Base-by-base conservation (phyloP, 345 rosid genomes). In the Eucalyptus regnans region DNA sequence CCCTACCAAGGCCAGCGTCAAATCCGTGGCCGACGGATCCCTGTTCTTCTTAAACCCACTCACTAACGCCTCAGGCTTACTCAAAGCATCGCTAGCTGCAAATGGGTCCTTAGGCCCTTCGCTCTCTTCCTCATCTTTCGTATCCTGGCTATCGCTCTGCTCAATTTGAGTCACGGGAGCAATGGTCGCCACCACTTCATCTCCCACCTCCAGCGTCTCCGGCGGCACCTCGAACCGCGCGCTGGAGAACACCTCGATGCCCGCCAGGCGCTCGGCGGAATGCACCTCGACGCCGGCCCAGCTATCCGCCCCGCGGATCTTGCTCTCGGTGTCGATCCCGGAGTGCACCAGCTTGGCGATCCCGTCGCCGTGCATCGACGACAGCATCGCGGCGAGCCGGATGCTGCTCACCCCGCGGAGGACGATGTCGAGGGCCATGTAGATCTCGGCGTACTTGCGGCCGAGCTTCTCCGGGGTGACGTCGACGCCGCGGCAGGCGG, bases 321-420 rank as follows among this genome's bases (percentile, higher is more conserved):
- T 98, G 90, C 92, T 91, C 93, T 98, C 99, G 3, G 99, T 93
- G 54, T 98, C 99, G 18, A 98, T 83, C 51, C 94, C 98, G 23
- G 99, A 98, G 25, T 98, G 99, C 11, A 98, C 99, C 99, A 98
- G 95, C 93, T 96, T 98, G 22, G 99, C 99, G 79, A 98, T 95
- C 29, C 99, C 97, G 7, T 98, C 99, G 3, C 97, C 99, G 92
- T 98, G 99, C 99, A 98, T 97, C 43, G 98, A 92, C 13, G 95
- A 96, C 43, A 98, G 95, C 99, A 98, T 97, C 9, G 99, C 99
- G 0, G 99, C 96, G 15, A 98, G 94, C 52, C 99, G 94, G 52
- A 98, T 97, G 89, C 92, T 93, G 90, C 99, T 97, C 48, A 95
- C 99, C 18, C 99, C 99, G 7, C 99, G 97, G 33, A 98, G 92